These are phyloP conservation scores for Fusarium sp. DNA, from an alignment of 2,329 filamentous ascomycete genomes.

Conservation along the genomic window DNA sequence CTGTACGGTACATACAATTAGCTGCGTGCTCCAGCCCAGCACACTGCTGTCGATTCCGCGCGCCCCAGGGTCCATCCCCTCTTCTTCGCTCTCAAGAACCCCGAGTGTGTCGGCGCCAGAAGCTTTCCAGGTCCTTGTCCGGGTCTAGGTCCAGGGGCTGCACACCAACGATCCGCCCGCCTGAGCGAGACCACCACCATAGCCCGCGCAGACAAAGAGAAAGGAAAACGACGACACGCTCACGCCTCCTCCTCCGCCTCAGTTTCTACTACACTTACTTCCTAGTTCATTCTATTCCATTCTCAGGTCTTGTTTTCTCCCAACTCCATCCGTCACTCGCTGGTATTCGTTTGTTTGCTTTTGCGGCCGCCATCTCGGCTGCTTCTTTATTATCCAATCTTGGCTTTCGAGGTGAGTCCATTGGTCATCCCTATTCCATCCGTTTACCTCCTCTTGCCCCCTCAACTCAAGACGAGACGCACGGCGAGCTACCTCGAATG, in stretches of 20 bases:
- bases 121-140: conserved; percentile 24
- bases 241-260: conserved; percentile 13
- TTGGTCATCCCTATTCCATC: conserved; percentile 27
- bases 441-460: conserved; percentile 10
- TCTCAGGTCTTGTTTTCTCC: conserved; percentile 4
- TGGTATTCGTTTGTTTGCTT: conserved; percentile 32
- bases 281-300: background rate
- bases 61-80: conserved; percentile 10
- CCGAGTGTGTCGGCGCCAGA: conserved; percentile 13
- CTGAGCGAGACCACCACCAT: conserved; percentile 29
- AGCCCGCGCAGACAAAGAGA: conserved; percentile 13
- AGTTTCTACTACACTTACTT: conserved; percentile 5
- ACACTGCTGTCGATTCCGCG: conserved; percentile 19
- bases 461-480: background rate
- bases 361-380: conserved; percentile 23
- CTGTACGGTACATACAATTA: background rate
- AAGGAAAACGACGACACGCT: conserved; percentile 32
- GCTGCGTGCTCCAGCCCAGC: background rate
- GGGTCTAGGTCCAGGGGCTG: conserved; percentile 35
- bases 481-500: background rate
- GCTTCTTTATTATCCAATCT: conserved; percentile 18
- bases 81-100: background rate
- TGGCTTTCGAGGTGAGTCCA: conserved; percentile 32
- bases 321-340: conserved; percentile 19
- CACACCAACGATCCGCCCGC: conserved; percentile 23